These are phyloP conservation scores for Solanum habrochaites DNA, from an alignment of 257 asterid genomes.

Conservation along the genomic window DNA sequence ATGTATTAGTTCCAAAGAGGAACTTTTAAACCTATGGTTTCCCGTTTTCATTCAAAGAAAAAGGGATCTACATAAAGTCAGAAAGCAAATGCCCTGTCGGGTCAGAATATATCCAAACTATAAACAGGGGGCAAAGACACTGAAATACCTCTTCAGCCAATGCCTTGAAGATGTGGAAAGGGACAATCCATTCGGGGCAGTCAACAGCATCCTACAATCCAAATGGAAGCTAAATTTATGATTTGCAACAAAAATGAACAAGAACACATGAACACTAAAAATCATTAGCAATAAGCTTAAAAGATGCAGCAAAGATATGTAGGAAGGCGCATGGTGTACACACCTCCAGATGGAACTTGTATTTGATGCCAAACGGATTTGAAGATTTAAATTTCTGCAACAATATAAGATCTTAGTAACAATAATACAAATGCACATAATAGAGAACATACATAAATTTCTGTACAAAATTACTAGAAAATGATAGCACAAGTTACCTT, in stretches of 20 bases:
- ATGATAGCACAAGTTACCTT: constrained; percentile 37
- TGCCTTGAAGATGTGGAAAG: constrained; percentile 72
- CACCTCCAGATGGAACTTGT: constrained; percentile 89
- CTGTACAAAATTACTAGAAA: not conserved
- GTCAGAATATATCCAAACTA: not conserved
- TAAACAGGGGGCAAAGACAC: not conserved
- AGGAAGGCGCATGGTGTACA: constrained; percentile 5
- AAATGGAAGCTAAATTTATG: not conserved
- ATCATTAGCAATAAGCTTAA: not conserved
- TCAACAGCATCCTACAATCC: constrained; percentile 86
- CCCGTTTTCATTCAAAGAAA: not conserved
- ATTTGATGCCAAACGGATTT: constrained; percentile 84
- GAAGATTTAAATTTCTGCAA: constrained; percentile 77
- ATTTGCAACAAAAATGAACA: not conserved
- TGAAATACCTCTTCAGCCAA: constrained; percentile 82
- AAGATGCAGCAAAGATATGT: not conserved
- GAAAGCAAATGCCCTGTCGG: not conserved
- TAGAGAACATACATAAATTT: not conserved
- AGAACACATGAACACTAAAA: not conserved
- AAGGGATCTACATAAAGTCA: not conserved
- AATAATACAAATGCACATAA: not conserved
- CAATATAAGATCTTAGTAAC: not conserved
- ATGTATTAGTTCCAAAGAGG: not conserved
- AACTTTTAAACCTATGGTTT: not conserved
- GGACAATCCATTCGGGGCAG: constrained; percentile 97